A percentile compares a stretch with the other conserved stretches of the same genome.
These are phyloP conservation scores for Pleurostoma richardsiae DNA, from an alignment of 2,329 filamentous ascomycete genomes.

Conservation along the genomic window DNA sequence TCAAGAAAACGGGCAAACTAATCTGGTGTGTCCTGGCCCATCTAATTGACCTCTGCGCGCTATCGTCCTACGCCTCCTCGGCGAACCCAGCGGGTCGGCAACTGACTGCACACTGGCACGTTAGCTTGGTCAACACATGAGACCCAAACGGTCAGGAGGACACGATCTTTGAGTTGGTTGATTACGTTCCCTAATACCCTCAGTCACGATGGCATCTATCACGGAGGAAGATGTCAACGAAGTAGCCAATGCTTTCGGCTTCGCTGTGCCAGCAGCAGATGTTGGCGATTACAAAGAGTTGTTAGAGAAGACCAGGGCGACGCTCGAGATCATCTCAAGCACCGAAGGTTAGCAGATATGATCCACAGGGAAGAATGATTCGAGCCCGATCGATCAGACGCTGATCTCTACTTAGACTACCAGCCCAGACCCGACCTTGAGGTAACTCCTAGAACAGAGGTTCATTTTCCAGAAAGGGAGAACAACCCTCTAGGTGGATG, in stretches of 20 bases:
- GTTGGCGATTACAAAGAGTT: constrained; percentile 20
- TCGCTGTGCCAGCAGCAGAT: constrained; percentile 17
- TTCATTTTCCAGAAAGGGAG: constrained; percentile 22
- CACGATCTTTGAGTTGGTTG: too few relatives aligned
- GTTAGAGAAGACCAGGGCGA: constrained; percentile 7
- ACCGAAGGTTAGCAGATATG: constrained; percentile 10
- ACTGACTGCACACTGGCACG: too few relatives aligned
- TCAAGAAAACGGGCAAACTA: too few relatives aligned
- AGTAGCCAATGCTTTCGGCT: constrained; percentile 19
- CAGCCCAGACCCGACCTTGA: constrained; percentile 17
- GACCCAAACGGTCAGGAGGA: too few relatives aligned
- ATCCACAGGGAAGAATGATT: neutral
- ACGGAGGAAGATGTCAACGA: constrained; percentile 12
- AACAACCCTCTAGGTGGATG: constrained; percentile 33
- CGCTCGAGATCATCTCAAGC: constrained; percentile 7
- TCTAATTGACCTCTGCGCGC: too few relatives aligned
- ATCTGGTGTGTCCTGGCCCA: too few relatives aligned
- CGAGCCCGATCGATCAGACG: neutral
- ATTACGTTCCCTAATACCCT: too few relatives aligned
- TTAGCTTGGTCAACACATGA: too few relatives aligned
- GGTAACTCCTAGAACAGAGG: constrained; percentile 10
- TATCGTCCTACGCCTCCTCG: too few relatives aligned
- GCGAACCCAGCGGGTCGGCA: too few relatives aligned
- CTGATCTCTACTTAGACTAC: constrained; percentile 17
- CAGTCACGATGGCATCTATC: neutral